Evolutionary conservation across 2,329 filamentous ascomycete species (phyloP).

Genomic region (Aspergillus fumigatiaffinis): DNA sequence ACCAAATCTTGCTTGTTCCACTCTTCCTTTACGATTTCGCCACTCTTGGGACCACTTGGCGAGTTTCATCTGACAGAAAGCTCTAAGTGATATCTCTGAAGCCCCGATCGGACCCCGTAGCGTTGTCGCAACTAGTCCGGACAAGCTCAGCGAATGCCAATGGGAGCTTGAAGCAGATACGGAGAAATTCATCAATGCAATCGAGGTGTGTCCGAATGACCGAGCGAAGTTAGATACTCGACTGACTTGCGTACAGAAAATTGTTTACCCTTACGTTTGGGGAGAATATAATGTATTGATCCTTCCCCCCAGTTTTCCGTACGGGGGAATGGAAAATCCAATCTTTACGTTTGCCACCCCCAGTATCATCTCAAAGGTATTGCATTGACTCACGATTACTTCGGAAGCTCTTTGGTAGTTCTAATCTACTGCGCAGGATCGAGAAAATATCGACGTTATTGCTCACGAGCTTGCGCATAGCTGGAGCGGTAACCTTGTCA

Average conservation of each 20-base stretch:
- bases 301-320: slow-evolving; percentile 84
- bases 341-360: slow-evolving; percentile 94
- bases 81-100: slow-evolving; percentile 68
- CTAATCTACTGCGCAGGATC: slow-evolving; percentile 45
- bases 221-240: not conserved
- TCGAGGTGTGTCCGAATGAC: slow-evolving; percentile 55
- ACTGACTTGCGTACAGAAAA: slow-evolving; percentile 38
- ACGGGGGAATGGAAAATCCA: slow-evolving; percentile 81
- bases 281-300: slow-evolving; percentile 92
- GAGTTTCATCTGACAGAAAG: slow-evolving; percentile 19
- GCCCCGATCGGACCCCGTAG: slow-evolving; percentile 85
- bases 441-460: slow-evolving; percentile 92
- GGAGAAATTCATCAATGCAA: slow-evolving; percentile 84
- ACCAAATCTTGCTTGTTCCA: not conserved
- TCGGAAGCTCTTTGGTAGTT: not conserved
- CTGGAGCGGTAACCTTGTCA: slow-evolving; percentile 79
- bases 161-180: slow-evolving; percentile 91
- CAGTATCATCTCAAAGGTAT: slow-evolving; percentile 77
- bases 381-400: not conserved
- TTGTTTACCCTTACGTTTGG: slow-evolving; percentile 87
- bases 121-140: slow-evolving; percentile 79
- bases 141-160: slow-evolving; percentile 76
- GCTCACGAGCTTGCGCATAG: slow-evolving; percentile 75
- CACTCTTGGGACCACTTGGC: not conserved
- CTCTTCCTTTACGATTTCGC: not conserved